phyloP scores from a whole-genome alignment of 2,329 filamentous ascomycete genomes.

The Exophiala spinifera region DNA sequence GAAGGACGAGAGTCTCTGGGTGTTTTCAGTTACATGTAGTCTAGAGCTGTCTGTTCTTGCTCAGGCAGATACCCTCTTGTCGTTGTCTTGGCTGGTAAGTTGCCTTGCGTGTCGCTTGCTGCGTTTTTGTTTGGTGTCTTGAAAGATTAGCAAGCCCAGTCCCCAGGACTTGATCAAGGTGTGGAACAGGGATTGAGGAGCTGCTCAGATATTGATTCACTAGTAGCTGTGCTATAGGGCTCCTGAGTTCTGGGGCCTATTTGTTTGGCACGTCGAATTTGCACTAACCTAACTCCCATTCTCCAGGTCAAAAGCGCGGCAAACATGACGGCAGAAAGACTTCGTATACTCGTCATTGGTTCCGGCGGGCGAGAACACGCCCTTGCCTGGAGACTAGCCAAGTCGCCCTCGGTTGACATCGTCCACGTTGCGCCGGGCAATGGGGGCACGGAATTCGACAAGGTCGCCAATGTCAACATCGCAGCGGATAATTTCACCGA shows the following conservation, averaged over 20 bases:
- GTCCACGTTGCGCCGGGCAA: conserved; percentile 74
- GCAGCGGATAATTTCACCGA: conserved; percentile 72
- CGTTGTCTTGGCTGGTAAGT: no score
- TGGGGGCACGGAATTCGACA: conserved; percentile 67
- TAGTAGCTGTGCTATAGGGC: no score
- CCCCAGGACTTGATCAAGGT: no score
- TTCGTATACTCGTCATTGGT: conserved; percentile 80
- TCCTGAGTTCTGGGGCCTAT: no score
- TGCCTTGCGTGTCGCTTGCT: no score
- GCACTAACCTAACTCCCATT: conserved; percentile 2
- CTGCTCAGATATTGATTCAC: no score
- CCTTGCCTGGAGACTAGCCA: conserved; percentile 86
- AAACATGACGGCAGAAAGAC: conserved; percentile 36
- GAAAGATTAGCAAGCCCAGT: no score
- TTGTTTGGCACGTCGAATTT: neutral
- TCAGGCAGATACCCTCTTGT: no score
- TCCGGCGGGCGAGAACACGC: conserved; percentile 94
- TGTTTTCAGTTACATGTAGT: neutral
- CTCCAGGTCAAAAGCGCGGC: neutral
- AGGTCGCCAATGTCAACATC: conserved; percentile 71
- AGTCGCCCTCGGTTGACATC: conserved; percentile 73
- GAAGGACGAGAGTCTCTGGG: neutral
- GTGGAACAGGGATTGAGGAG: no score
- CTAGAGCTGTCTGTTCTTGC: no score
- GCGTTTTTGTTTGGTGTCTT: no score